Conservation (phyloP, 768 basidiomycete species). For the Lactifluus echinatus region DNA sequence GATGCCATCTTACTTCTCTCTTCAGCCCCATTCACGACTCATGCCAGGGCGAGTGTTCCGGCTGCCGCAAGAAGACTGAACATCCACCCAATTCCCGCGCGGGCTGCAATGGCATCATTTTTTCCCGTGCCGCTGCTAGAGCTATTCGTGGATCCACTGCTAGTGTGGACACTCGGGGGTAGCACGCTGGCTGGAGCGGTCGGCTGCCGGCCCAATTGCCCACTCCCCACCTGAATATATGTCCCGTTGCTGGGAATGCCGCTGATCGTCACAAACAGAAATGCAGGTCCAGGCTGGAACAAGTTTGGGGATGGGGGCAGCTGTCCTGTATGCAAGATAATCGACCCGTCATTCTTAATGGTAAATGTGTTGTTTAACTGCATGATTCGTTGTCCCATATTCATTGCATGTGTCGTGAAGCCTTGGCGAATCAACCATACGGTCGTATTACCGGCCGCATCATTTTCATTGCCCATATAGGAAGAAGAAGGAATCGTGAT, state of each 20-base stretch:
- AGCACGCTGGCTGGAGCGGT: constrained; percentile 36
- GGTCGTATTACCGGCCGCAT: constrained; percentile 62
- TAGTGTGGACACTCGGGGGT: constrained; percentile 36
- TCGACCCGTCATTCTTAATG: constrained; percentile 66
- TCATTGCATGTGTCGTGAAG: constrained; percentile 78
- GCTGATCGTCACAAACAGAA: constrained; percentile 73
- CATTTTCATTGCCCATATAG: constrained; percentile 57
- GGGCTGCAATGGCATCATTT: not conserved
- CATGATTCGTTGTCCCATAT: constrained; percentile 75
- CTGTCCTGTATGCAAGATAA: constrained; percentile 73
- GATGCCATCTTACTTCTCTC: not conserved
- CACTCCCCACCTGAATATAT: constrained; percentile 70
- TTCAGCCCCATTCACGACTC: not conserved
- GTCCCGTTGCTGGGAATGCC: constrained; percentile 79
- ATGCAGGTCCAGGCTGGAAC: constrained; percentile 81
- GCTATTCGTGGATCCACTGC: not conserved
- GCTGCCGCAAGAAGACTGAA: not conserved
- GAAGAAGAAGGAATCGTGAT: constrained; percentile 56
- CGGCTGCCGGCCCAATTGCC: constrained; percentile 64
- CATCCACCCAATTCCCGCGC: not conserved
- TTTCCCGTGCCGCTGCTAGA: not conserved
- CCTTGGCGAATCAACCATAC: constrained; percentile 76
- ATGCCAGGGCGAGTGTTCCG: not conserved
- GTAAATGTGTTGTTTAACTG: constrained; percentile 83
- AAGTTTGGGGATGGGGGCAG: constrained; percentile 75